Conservation (phyloP, 164 flowering plant species). For the Sextonia rubra region DNA sequence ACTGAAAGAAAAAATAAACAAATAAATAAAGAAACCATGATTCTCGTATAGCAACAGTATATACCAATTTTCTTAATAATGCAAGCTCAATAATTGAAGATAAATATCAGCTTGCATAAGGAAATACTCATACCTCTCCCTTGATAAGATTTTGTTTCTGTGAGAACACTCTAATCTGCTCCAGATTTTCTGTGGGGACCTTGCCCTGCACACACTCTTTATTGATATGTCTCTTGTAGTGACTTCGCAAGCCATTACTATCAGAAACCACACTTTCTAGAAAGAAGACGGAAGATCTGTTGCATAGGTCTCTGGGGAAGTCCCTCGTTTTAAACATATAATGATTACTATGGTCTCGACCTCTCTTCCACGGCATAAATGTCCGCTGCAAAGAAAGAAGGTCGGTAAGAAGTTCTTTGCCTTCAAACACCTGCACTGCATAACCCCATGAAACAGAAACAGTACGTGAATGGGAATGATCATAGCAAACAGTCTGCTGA, state of each 20-base stretch:
- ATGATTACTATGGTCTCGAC: constrained; percentile 16
- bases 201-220: constrained; percentile 27
- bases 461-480: constrained; percentile 37
- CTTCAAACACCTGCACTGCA: constrained; percentile 61
- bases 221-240: constrained; percentile 30
- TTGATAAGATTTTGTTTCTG: constrained; percentile 36
- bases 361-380: constrained; percentile 64
- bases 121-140: constrained; percentile 40
- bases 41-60: background rate
- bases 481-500: constrained; percentile 80
- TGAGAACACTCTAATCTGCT: constrained; percentile 41
- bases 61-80: constrained; percentile 2
- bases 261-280: constrained; percentile 36
- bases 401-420: constrained; percentile 54
- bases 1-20: constrained; percentile 20
- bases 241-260: constrained; percentile 29
- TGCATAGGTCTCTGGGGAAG: constrained; percentile 53
- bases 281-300: constrained; percentile 47
- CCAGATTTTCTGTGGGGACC: constrained; percentile 25
- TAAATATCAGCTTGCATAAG: no score
- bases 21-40: background rate
- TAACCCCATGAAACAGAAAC: constrained; percentile 82
- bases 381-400: constrained; percentile 51
- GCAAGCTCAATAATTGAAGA: background rate
- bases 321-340: constrained; percentile 64